A percentile compares a stretch with the other conserved stretches of the same genome.
Evolutionary conservation across 2,329 filamentous ascomycete genomes (phyloP).

Genomic region (Stachybotrys elegans): DNA sequence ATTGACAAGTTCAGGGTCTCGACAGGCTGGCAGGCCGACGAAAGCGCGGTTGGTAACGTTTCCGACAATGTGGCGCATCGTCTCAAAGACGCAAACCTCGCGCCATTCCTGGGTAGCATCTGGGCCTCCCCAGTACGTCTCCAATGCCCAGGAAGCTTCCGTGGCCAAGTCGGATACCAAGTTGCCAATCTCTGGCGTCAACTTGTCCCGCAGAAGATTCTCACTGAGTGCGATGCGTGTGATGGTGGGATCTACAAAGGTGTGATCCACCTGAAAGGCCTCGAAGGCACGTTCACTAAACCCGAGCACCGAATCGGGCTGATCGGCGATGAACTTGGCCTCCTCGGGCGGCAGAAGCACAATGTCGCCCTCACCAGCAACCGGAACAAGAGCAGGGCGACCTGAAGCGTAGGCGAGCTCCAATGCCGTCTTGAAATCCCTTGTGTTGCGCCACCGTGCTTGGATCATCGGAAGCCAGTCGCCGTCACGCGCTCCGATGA

Average conservation of each 20-base stretch:
- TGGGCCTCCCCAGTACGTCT: not conserved
- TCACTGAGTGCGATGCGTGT: not conserved
- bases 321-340: constrained; percentile 4
- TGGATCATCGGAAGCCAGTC: not conserved
- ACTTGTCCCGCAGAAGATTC: not conserved
- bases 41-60: constrained; percentile 6
- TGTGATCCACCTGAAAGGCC: not conserved
- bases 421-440: not conserved
- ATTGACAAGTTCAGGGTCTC: constrained; percentile 3
- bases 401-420: not conserved
- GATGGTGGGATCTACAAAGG: not conserved
- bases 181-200: constrained; percentile 1
- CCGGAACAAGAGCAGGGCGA: not conserved
- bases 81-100: constrained; percentile 4
- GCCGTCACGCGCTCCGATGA: not conserved
- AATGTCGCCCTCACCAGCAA: not conserved
- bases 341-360: constrained; percentile 1
- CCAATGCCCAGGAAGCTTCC: not conserved
- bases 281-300: not conserved
- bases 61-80: constrained; percentile 6
- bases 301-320: constrained; percentile 2
- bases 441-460: not conserved
- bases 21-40: constrained; percentile 2
- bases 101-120: not conserved
- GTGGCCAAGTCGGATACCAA: not conserved